phyloP scores from a whole-genome alignment of 176 grass and related monocot species.

The Musa itinerans region DNA sequence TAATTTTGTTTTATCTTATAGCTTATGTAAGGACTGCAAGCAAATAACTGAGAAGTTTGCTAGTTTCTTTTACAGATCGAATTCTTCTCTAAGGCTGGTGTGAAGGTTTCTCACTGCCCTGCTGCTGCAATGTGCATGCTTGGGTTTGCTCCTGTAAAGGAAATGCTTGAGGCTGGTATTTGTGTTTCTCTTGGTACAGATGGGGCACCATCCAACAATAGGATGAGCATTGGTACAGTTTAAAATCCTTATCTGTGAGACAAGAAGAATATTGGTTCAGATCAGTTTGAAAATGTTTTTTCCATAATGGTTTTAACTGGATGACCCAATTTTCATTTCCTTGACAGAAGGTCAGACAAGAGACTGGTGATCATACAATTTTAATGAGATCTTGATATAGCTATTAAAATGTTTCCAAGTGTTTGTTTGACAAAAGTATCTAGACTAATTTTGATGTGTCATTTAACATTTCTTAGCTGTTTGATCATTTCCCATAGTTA shows the following conservation, averaged over 20 bases:
- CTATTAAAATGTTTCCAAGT: no score
- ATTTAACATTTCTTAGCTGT: no score
- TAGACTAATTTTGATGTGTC: no score
- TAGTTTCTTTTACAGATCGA: conserved; percentile 38
- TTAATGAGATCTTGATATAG: no score
- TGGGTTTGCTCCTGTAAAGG: conserved; percentile 85
- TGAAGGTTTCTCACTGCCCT: conserved; percentile 96
- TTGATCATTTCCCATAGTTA: neutral
- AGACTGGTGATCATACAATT: no score
- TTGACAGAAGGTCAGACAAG: no score
- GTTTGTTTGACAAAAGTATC: no score
- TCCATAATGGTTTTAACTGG: no score
- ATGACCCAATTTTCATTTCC: no score
- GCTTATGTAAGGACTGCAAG: neutral
- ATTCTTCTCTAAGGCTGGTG: conserved; percentile 63
- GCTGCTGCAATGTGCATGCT: conserved; percentile 86
- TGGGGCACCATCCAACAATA: conserved; percentile 90
- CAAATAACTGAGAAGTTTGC: conserved; percentile 6
- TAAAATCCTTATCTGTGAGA: conserved; percentile 10
- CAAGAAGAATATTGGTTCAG: conserved; percentile 1
- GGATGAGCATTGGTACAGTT: conserved; percentile 85
- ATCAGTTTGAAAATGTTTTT: neutral
- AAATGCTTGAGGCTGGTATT: conserved; percentile 78
- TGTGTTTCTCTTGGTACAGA: conserved; percentile 96
- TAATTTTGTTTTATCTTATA: no score